Evolutionary conservation across 2,329 filamentous ascomycete genomes (phyloP), one percentile per base, ranked within the genome.

Genomic region (Penicillium oxalicum): DNA sequence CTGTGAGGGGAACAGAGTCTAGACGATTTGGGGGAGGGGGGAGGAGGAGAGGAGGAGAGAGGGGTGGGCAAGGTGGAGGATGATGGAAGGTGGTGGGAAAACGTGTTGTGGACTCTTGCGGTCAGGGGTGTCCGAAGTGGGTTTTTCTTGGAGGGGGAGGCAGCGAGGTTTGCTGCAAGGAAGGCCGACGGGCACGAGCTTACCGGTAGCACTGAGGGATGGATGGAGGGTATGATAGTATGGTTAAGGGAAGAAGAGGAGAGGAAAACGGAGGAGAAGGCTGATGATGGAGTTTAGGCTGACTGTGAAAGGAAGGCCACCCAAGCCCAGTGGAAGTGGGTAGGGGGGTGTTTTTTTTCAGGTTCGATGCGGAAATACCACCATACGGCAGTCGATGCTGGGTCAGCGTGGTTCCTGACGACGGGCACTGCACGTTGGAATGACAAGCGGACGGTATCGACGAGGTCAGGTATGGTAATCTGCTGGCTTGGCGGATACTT

Each of bases 341-440:
- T 37, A 49, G 46, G 35, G 45, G 51, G 36, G 53, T 57, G 56
- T 60, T 59, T 59, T 64, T 59, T 58, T 60, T 55, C 29, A 11
- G 67, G 68, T 67, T 62, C 65, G 64, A 59, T 58, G 60, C 67
- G 61, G 65, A 63, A 59, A 59, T 61, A 51, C 54, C 49, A 50
- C 58, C 61, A 57, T 60, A 65, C 63, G 49, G 64, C 61, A 63
- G 59, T 61, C 58, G 58, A 61, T 63, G 58, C 61, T 59, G 60
- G 59, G 55, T 32, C 61, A 57, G 67, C 65, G 67, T 69, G 68
- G 66, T 62, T 58, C 65, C 57, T 55, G 65, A 68, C 65, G 29
- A 8, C 68, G 64, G 63, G 59, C 55, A 32, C 41, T 44, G 53
- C 29, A 8, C 9, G 39, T 4, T 6, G 6, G 18, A 27, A 33